Conservation (phyloP, 257 asterid species). For the Nicotiana obtusifolia region DNA sequence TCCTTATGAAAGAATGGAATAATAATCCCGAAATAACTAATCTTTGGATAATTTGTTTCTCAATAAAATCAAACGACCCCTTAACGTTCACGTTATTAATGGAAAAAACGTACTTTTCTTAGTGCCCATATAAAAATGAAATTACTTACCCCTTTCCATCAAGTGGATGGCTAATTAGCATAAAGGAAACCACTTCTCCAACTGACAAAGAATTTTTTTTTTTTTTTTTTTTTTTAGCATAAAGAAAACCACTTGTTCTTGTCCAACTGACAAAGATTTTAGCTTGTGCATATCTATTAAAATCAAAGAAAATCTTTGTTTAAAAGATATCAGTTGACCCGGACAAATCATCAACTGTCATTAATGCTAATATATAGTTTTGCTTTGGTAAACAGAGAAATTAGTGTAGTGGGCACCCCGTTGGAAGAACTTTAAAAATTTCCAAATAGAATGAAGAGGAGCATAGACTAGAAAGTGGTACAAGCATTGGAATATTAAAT, state of each 20-base stretch:
- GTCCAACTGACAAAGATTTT: neutral
- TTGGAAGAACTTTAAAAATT: neutral
- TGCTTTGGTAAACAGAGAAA: neutral
- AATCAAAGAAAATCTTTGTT: neutral
- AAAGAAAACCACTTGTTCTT: neutral
- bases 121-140: neutral
- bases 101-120: neutral
- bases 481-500: neutral
- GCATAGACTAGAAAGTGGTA: neutral
- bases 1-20: no score
- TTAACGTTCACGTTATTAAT: no score
- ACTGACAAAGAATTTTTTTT: neutral
- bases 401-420: neutral
- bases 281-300: neutral
- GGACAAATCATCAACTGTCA: neutral
- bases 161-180: neutral
- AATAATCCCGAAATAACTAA: no score
- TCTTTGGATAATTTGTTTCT: no score
- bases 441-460: neutral
- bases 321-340: neutral
- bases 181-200: neutral
- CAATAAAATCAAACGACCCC: no score
- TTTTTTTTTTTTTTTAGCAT: no score
- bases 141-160: neutral
- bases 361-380: neutral